A percentile compares a stretch with the other conserved stretches of the same genome.
phyloP scores from a whole-genome alignment of 345 rosid genomes.

The Arabis alpina region DNA sequence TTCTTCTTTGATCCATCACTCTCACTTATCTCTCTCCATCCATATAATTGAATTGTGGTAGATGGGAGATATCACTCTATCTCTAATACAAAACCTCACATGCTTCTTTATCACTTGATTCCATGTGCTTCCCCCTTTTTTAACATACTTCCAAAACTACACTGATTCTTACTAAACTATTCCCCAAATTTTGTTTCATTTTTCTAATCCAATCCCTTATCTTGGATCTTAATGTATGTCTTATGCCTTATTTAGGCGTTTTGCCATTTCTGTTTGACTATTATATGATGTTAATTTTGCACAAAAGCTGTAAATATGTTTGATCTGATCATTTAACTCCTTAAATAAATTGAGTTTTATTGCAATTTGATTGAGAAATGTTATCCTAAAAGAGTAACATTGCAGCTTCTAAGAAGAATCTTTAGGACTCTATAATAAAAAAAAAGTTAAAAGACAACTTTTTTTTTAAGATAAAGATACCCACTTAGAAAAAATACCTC shows the following conservation, averaged over 20 bases:
- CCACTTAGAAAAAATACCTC: slow-evolving; percentile 16
- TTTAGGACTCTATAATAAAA: slow-evolving; percentile 18
- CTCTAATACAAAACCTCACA: slow-evolving; percentile 43
- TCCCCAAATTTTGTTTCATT: slow-evolving; percentile 10
- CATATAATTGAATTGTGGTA: slow-evolving; percentile 42
- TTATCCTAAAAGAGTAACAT: slow-evolving; percentile 17
- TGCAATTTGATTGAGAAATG: slow-evolving; percentile 24
- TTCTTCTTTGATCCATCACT: slow-evolving; percentile 41
- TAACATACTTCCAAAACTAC: slow-evolving; percentile 37
- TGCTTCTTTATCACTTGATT: slow-evolving; percentile 43
- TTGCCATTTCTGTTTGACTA: slow-evolving; percentile 10
- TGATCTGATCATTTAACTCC: background rate
- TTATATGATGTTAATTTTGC: background rate
- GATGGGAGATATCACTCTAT: slow-evolving; percentile 40
- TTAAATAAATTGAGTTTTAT: background rate
- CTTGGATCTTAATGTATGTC: slow-evolving; percentile 35
- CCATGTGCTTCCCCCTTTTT: slow-evolving; percentile 38
- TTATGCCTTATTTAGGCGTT: slow-evolving; percentile 10
- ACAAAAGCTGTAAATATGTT: slow-evolving; percentile 11
- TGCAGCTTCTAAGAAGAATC: slow-evolving; percentile 48
- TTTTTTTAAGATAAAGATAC: slow-evolving; percentile 18
- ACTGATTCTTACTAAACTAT: slow-evolving; percentile 17
- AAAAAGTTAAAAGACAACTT: slow-evolving; percentile 23
- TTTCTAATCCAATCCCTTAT: slow-evolving; percentile 22
- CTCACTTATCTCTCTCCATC: slow-evolving; percentile 40